Percentiles rank a stretch among this genome's conserved stretches.
These are phyloP conservation scores for Zygoascus flipseniorum DNA, from an alignment of 805 yeast genomes.

Conservation along the genomic window DNA sequence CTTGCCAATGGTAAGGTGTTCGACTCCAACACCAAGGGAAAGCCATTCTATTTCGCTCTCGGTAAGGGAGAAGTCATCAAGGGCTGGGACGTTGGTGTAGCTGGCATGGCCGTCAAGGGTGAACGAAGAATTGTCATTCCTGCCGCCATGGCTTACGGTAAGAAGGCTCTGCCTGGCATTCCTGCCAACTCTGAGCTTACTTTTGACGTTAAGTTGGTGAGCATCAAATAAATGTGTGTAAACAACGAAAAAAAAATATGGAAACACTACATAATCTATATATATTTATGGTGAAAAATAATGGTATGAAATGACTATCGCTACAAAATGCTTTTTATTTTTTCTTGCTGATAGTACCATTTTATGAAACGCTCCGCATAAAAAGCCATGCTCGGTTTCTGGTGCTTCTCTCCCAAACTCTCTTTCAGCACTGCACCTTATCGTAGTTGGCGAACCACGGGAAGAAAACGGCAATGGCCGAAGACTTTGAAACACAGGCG, in stretches of 20 bases:
- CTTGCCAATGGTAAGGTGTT: conserved; percentile 92
- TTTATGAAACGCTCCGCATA: no score
- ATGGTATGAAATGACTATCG: no score
- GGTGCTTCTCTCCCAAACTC: no score
- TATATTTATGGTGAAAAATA: no score
- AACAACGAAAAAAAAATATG: not conserved
- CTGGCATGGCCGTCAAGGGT: conserved; percentile 98
- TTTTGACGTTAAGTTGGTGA: conserved; percentile 89
- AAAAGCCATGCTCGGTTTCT: no score
- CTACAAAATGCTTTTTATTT: no score
- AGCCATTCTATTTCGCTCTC: conserved; percentile 83
- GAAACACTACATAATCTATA: not conserved
- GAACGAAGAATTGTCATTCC: conserved; percentile 97
- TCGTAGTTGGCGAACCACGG: no score
- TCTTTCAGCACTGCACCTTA: no score
- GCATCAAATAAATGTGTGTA: conserved; percentile 57
- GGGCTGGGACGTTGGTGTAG: conserved; percentile 98
- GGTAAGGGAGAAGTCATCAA: conserved; percentile 98
- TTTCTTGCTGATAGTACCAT: no score
- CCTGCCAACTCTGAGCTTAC: conserved; percentile 97
- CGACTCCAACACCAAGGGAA: conserved; percentile 95
- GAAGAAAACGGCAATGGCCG: not conserved
- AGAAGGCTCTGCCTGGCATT: conserved; percentile 88
- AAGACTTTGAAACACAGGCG: conserved; percentile 11
- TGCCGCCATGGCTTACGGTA: conserved; percentile 94